Evolutionary conservation across 2,329 filamentous ascomycete genomes (phyloP).

Genomic region (Trichophyton schoenleinii): DNA sequence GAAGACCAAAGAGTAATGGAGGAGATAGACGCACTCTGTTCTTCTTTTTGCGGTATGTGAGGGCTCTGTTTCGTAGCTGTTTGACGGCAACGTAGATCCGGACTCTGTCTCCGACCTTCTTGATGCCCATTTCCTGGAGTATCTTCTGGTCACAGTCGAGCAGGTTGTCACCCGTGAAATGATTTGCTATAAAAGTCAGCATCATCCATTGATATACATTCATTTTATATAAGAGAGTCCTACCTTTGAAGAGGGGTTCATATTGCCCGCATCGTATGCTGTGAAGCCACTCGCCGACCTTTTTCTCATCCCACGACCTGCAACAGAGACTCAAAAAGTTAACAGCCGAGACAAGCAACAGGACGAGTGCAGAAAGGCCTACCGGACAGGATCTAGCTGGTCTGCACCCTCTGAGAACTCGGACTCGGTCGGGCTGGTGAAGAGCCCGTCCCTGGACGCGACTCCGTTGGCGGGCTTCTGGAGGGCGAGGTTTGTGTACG

Average conservation of each 20-base stretch:
- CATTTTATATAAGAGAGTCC: not conserved
- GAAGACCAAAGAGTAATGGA: not conserved
- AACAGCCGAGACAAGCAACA: not conserved
- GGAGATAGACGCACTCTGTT: slow-evolving; percentile 53
- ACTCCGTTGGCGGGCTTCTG: slow-evolving; percentile 5
- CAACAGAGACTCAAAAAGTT: slow-evolving; percentile 3
- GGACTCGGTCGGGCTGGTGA: slow-evolving; percentile 76
- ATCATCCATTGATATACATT: not conserved
- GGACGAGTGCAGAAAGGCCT: slow-evolving; percentile 19
- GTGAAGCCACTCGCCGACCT: slow-evolving; percentile 79
- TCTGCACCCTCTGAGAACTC: slow-evolving; percentile 75
- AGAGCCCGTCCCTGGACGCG: slow-evolving; percentile 24
- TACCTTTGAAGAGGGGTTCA: slow-evolving; percentile 69
- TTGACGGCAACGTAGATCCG: slow-evolving; percentile 79
- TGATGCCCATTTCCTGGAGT: slow-evolving; percentile 94
- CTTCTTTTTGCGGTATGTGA: slow-evolving; percentile 66
- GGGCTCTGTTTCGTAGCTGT: slow-evolving; percentile 63
- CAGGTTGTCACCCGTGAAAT: slow-evolving; percentile 94
- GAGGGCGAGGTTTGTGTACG: slow-evolving; percentile 1
- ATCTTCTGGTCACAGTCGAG: slow-evolving; percentile 95
- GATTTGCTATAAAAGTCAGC: slow-evolving; percentile 49
- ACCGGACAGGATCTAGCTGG: slow-evolving; percentile 60
- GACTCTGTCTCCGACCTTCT: slow-evolving; percentile 92
- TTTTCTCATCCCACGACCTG: slow-evolving; percentile 73
- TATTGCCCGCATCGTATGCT: slow-evolving; percentile 92